Base-by-base conservation (phyloP, 441 rosid genomes). In the Manihot esculenta region DNA sequence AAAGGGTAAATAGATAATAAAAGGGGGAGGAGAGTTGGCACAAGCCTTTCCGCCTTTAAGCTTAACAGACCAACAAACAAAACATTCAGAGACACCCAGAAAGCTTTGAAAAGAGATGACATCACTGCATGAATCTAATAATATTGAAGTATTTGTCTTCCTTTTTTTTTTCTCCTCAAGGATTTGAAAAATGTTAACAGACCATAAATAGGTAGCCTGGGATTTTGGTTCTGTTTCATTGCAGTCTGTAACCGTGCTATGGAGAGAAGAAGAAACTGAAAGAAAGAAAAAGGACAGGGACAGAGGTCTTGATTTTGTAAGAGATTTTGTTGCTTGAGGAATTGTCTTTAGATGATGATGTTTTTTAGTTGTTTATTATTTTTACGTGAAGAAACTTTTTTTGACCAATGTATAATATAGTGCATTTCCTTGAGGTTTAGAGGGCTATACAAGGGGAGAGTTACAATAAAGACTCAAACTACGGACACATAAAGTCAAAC, bases 301-400 rank as follows among this genome's bases (percentile, higher is more conserved):
- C 71, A 54, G 50, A 64, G 23, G 68, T 63, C 61, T 55, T 75
- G 80, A 72, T 81, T 76, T 74, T 77, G 78, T 62, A 69, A 45
- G 79, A 78, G 82, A 79, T 80, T 78, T 81, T 72, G 65, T 75
- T 50, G 55, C 78, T 68, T 76, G 76, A 75, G 80, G 77, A 72
- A 59, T 72, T 75, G 78, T 78, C 76, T 76, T 81, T 44, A 62
- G 64, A 21, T 26, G 42, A 20, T 2, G 35, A 49, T 12, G 44
- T 41, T 10, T 23, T 44, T 10, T 50, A 30, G 63, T 55, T 63
- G 9, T 23, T 70, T n/a, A n/a, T n/a, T n/a, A n/a, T n/a, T n/a
- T n/a, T n/a, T n/a, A n/a, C n/a, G n/a, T n/a, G n/a, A n/a, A n/a
- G n/a, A n/a, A n/a, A n/a, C n/a, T n/a, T n/a, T n/a, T n/a, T n/a